Base-by-base conservation (phyloP, 495 filamentous ascomycete species). In the Aspergillus taichungensis region DNA sequence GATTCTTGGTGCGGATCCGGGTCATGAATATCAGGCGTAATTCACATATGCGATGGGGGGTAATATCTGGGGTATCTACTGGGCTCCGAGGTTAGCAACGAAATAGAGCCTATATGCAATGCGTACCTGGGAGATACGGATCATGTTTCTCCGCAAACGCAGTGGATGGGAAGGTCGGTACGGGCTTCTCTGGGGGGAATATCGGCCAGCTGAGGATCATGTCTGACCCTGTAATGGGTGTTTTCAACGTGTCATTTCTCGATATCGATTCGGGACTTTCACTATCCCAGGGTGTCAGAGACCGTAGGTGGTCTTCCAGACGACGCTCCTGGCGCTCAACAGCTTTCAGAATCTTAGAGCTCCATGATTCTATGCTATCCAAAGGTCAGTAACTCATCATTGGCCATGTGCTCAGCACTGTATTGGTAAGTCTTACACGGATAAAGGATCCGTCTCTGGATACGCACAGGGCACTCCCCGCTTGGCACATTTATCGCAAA, bases 191-290 rank as follows among this genome's bases (percentile, higher is more conserved):
- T 34, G 40, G 47, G 10, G 58, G 58, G 31, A 61, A 61, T 8
- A 61, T 59, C 10, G 58, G 58, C 58, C 58, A 61, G 46, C 45
- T 47, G 8, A 61, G 56, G 44, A 61, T 61, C 58, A 61, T 61
- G 30, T 59, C 58, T 3, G 58, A 61, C 13, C 58, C 58, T 6
- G 58, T 61, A 30, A 61, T 61, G 11, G 58, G 58, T 7, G 58
- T 61, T 13, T 53, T 61, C 18, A 52, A 53, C 1, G 58, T 44
- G 53, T 61, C 58, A 47, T 61, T 61, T 32, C 58, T 53, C 13
- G 58, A 61, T 5, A 61, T 61, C 31, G 47, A 43, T 37, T 61
- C 58, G 13, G 53, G 47, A 50, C 59, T 53, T 49, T 50, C 47
- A 12, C 51, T 45, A 6, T 61, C 58, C 35, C 56, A 34, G 13